These are phyloP conservation scores for Collybia mongolica DNA, from an alignment of 768 basidiomycete species.

Conservation along the genomic window DNA sequence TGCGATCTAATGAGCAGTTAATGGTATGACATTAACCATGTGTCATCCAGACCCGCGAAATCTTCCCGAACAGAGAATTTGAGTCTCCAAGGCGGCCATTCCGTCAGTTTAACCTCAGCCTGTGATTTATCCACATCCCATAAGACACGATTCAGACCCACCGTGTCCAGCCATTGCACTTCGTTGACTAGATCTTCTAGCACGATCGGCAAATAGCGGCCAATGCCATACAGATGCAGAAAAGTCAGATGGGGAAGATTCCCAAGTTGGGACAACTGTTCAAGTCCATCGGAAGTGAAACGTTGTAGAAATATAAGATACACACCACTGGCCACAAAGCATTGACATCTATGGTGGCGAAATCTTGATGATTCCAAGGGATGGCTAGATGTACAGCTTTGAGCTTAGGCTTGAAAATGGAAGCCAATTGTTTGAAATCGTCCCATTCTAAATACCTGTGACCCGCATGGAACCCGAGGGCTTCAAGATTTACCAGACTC, in stretches of 20 bases:
- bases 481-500: conserved; percentile 27
- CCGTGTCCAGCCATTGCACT: conserved; percentile 25
- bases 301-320: conserved; percentile 1
- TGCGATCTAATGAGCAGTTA: no score
- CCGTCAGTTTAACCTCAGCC: conserved; percentile 22
- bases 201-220: conserved; percentile 26
- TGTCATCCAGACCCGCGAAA: conserved; percentile 31
- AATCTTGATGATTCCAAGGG: conserved; percentile 26
- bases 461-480: conserved; percentile 39
- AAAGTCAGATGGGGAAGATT: conserved; percentile 30
- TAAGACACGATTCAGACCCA: conserved; percentile 37
- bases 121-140: conserved; percentile 33
- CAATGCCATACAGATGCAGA: conserved; percentile 34
- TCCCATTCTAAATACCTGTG: conserved; percentile 19
- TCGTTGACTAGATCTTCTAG: conserved; percentile 33
- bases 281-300: neutral
- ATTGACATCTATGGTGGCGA: conserved; percentile 13
- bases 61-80: conserved; percentile 38
- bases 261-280: neutral
- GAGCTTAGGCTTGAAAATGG: conserved; percentile 25
- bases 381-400: conserved; percentile 35
- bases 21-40: conserved; percentile 26
- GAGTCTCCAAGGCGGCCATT: conserved; percentile 39
- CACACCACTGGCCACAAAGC: conserved; percentile 26
- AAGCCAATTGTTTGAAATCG: conserved; percentile 21